These are phyloP conservation scores for Fragilariopsis cylindrus DNA, from an alignment of 108 stramenopile genomes.

Conservation along the genomic window DNA sequence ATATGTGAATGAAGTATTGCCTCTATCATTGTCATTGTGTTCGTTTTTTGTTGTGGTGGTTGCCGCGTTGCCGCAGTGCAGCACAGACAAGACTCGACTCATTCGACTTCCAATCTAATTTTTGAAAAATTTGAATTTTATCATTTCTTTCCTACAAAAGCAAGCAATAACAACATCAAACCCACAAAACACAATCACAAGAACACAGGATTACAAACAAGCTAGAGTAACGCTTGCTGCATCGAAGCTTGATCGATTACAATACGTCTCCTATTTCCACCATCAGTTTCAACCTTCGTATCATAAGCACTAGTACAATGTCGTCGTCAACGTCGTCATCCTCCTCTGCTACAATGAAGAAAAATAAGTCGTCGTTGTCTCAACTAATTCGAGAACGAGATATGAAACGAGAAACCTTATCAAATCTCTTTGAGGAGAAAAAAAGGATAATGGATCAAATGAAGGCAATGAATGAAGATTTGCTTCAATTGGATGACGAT, in stretches of 20 bases:
- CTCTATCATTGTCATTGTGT: conserved; percentile 1
- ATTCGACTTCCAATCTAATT: not conserved
- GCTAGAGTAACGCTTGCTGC: too few species aligned
- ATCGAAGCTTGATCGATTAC: too few species aligned
- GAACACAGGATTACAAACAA: not conserved
- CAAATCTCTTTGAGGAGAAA: conserved; percentile 34
- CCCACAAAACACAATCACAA: not conserved
- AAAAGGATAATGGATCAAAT: conserved; percentile 49
- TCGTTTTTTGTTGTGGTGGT: too few species aligned
- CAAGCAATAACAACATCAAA: not conserved
- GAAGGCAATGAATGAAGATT: conserved; percentile 40
- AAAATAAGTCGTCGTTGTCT: conserved; percentile 17
- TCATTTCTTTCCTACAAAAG: not conserved
- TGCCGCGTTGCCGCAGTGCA: too few species aligned
- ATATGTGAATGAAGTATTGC: not conserved
- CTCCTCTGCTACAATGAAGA: not conserved
- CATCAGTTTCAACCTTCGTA: not conserved
- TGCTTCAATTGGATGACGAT: conserved; percentile 58
- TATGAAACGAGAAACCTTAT: conserved; percentile 19
- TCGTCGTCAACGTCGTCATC: not conserved
- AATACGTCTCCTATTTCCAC: not conserved
- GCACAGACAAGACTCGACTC: not conserved
- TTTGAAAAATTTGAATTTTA: not conserved
- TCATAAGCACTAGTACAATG: not conserved
- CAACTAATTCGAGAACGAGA: conserved; percentile 27